Base-by-base conservation (phyloP, 768 basidiomycete genomes). In the Bullera alba region DNA sequence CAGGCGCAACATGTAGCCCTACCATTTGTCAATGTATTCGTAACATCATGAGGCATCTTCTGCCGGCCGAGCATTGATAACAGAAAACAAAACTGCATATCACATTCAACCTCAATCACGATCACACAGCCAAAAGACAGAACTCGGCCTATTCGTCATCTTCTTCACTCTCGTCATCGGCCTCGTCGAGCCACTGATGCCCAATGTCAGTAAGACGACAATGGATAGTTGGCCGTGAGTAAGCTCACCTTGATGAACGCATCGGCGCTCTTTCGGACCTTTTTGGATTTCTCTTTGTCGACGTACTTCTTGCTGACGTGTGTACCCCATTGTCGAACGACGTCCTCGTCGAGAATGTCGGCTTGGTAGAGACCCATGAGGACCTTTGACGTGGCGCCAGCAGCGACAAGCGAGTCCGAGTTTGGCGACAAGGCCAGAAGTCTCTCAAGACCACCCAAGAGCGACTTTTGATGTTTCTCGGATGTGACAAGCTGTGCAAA, bases 301-400 rank as follows among this genome's bases (percentile, higher is more conserved):
- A 91, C 87, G 67, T 89, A 93, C 76, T 96, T 95, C 79, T 86
- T 93, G 75, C 85, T 87, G 69, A 91, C 88, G 61, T 93, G 91
- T 3, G 88, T 93, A 7, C 91, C 91, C 93, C 91, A 96, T 56
- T 91, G 83, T 8, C 78, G 82, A 43, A 92, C 77, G 5, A 93
- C 79, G 22, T 88, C 89, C 71, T 99, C 95, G 5, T 96, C 91
- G 46, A 99, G 75, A 16, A 97, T 77, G 60, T 97, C 95, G 34
- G 77, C 80, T 72, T 97, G 91, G 72, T 96, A 99, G 62, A 95
- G 80, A 12, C 74, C 81, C 92, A 97, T 96, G 53, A 99, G 78
- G 58, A 95, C 82, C 73, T 93, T 93, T 16, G 92, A 90, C 10
- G 95, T 81, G 4, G 77, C 63, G 6, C 66, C 61, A 23, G 70